A percentile compares a stretch with the other conserved stretches of the same genome.
These are phyloP conservation scores for Raddia guianensis DNA, from an alignment of 176 grass and related monocot genomes.

Conservation along the genomic window DNA sequence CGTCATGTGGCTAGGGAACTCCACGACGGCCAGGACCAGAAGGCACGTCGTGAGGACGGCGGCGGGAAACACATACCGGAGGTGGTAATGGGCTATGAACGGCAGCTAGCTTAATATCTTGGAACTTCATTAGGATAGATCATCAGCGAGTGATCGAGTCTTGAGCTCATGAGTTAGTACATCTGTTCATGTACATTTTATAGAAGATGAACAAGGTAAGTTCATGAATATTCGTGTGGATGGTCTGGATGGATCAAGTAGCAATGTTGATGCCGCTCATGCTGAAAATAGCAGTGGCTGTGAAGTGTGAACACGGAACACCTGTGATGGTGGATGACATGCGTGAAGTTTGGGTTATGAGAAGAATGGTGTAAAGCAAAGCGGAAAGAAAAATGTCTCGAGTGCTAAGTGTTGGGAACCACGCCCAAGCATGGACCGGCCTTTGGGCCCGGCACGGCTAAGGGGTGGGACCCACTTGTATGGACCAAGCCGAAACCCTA, in stretches of 20 bases:
- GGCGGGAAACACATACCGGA: slow-evolving; percentile 2
- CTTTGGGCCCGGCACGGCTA: too few species aligned
- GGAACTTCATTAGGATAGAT: slow-evolving; percentile 25
- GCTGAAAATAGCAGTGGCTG: not conserved
- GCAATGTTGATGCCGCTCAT: not conserved
- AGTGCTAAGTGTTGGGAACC: slow-evolving; percentile 50
- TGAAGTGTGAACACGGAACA: too few species aligned
- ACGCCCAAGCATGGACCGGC: too few species aligned
- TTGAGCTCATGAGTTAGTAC: not conserved
- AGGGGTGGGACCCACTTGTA: too few species aligned
- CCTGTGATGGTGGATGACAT: slow-evolving; percentile 45
- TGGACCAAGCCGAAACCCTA: too few species aligned
- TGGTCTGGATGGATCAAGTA: not conserved
- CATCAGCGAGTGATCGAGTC: too few species aligned
- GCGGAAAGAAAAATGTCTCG: not conserved
- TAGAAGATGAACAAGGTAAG: not conserved
- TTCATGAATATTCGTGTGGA: slow-evolving; percentile 18
- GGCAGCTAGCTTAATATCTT: slow-evolving; percentile 18
- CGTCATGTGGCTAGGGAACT: not conserved
- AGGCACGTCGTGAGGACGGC: slow-evolving; percentile 21
- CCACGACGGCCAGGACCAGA: slow-evolving; percentile 16
- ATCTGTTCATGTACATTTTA: not conserved
- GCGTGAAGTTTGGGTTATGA: not conserved
- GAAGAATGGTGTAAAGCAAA: not conserved
- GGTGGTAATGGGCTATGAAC: not conserved